Conservation (phyloP, 148 eudicot genomes). For the Chenopodium berlandieri region DNA sequence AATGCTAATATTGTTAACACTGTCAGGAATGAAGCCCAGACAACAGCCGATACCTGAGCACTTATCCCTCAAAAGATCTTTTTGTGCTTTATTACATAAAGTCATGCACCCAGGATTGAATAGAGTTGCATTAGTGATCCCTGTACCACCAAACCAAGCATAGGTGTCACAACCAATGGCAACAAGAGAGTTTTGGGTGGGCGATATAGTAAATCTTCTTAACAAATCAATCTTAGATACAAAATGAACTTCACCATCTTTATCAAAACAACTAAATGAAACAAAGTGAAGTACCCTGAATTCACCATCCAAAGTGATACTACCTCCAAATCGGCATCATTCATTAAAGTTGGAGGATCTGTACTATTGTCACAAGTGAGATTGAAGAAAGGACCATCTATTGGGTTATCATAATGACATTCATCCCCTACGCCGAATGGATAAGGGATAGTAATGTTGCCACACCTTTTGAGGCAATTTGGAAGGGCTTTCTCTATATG, state of each 20-base stretch:
- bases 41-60: slow-evolving; percentile 22
- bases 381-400: background rate
- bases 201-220: background rate
- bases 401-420: background rate
- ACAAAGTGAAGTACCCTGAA: background rate
- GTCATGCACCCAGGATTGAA: slow-evolving; percentile 24
- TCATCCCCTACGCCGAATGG: slow-evolving; percentile 9
- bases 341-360: background rate
- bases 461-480: background rate
- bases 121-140: background rate
- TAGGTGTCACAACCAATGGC: slow-evolving; percentile 6
- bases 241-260: background rate
- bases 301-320: background rate
- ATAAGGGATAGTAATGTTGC: slow-evolving; percentile 1
- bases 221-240: background rate
- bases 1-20: slow-evolving; percentile 7
- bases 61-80: background rate
- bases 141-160: slow-evolving; percentile 14
- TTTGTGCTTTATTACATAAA: slow-evolving; percentile 14
- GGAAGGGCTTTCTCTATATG: background rate
- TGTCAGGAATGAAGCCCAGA: slow-evolving; percentile 20
- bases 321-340: background rate
- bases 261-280: slow-evolving; percentile 2
- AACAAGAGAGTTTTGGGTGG: slow-evolving; percentile 4
- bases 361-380: slow-evolving; percentile 2